Conservation (phyloP, 2,329 filamentous ascomycete genomes). For the Xylaria sp. region DNA sequence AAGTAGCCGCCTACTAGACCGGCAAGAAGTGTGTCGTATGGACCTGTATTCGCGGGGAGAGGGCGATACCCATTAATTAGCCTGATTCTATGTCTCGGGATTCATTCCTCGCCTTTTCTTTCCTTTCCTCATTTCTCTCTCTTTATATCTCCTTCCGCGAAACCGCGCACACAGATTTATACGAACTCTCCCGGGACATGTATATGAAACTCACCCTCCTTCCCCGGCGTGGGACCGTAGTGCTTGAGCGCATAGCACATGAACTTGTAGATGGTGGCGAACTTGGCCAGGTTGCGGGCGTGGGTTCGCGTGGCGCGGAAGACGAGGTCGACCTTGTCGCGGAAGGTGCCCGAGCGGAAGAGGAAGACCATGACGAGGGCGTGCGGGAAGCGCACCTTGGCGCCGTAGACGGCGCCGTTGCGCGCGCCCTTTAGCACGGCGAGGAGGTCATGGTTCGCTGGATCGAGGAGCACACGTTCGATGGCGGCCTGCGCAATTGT, state of each 20-base stretch:
- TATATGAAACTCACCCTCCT: conserved; percentile 59
- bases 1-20: conserved; percentile 91
- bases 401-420: conserved; percentile 96
- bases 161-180: too few relatives aligned
- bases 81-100: background rate
- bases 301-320: conserved; percentile 89
- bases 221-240: conserved; percentile 67
- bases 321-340: conserved; percentile 81
- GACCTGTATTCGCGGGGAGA: conserved; percentile 58
- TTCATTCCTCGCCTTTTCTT: background rate
- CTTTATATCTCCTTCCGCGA: background rate
- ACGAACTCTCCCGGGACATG: conserved; percentile 39
- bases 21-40: conserved; percentile 85
- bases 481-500: conserved; percentile 66
- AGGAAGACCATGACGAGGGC: conserved; percentile 98
- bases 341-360: conserved; percentile 89
- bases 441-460: conserved; percentile 84
- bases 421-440: conserved; percentile 90
- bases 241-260: conserved; percentile 80
- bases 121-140: background rate
- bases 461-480: conserved; percentile 83
- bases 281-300: conserved; percentile 89
- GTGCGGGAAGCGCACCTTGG: conserved; percentile 98
- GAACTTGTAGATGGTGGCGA: conserved; percentile 90
- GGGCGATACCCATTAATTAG: background rate